Conservation (phyloP, 805 yeast species). For the Lachancea sp. region DNA sequence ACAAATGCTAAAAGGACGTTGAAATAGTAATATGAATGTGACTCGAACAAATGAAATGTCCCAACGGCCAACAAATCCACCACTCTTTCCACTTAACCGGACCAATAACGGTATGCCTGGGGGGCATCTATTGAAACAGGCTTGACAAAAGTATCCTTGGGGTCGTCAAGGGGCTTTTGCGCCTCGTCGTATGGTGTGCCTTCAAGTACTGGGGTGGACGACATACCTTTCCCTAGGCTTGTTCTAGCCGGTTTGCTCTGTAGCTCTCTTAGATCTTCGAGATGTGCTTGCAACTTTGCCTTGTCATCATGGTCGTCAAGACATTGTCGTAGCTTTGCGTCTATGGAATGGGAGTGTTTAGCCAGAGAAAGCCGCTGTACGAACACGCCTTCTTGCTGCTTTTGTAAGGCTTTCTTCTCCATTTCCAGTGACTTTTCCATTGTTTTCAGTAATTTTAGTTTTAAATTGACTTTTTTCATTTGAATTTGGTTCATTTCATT, state of each 20-base stretch:
- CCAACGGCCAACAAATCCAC: background rate
- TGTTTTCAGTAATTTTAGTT: conserved; percentile 50
- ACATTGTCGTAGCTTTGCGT: conserved; percentile 34
- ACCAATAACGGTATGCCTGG: conserved; percentile 60
- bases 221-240: conserved; percentile 20
- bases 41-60: no score
- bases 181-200: conserved; percentile 12
- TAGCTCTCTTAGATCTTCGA: conserved; percentile 24
- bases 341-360: conserved; percentile 47
- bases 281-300: conserved; percentile 13
- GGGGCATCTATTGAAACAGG: conserved; percentile 60
- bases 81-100: conserved; percentile 36
- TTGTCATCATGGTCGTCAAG: conserved; percentile 19
- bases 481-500: conserved; percentile 55
- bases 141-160: conserved; percentile 35
- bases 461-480: conserved; percentile 56
- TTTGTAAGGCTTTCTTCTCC: conserved; percentile 53
- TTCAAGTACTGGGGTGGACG: conserved; percentile 11
- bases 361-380: conserved; percentile 62
- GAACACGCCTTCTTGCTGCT: conserved; percentile 60
- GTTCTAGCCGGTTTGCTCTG: conserved; percentile 30
- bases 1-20: no score
- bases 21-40: no score
- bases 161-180: conserved; percentile 8
- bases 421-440: conserved; percentile 61